Conservation (phyloP, 2,329 filamentous ascomycete genomes). For the Cadophora sp. region DNA sequence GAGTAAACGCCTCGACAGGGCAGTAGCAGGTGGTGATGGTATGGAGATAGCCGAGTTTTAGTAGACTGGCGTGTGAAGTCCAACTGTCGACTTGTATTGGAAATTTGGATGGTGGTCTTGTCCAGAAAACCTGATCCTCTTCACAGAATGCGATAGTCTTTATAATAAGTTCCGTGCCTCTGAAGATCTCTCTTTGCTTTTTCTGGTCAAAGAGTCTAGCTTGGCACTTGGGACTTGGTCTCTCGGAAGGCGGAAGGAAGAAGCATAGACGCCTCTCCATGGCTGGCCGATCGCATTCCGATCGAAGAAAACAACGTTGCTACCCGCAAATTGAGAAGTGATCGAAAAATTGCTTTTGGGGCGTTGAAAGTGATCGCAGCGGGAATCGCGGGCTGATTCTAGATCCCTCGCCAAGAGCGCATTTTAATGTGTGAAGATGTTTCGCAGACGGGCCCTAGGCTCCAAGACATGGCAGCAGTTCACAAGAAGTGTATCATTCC, state of each 20-base stretch:
- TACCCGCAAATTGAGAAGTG: constrained; percentile 30
- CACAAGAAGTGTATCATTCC: too few species aligned
- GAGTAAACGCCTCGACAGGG: background rate
- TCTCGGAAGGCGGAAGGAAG: constrained; percentile 9
- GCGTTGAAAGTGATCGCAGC: constrained; percentile 16
- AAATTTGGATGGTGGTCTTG: too few species aligned
- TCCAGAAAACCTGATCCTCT: background rate
- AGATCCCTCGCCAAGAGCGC: constrained; percentile 4
- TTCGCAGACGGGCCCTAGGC: background rate
- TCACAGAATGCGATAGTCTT: constrained; percentile 22
- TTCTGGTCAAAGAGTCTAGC: constrained; percentile 25
- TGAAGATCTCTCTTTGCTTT: constrained; percentile 35
- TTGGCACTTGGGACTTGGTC: constrained; percentile 15
- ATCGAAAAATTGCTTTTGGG: constrained; percentile 16
- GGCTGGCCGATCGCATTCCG: constrained; percentile 3
- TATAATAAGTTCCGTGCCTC: constrained; percentile 28
- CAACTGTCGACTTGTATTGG: background rate
- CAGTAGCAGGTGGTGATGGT: background rate
- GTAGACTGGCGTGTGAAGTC: background rate
- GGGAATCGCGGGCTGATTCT: constrained; percentile 21
- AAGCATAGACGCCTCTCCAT: background rate
- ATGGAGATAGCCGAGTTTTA: background rate
- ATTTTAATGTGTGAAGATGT: background rate
- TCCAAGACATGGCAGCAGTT: background rate
- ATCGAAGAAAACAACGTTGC: constrained; percentile 20